phyloP scores from a whole-genome alignment of 768 basidiomycete species.

The Nidularia pulvinata region DNA sequence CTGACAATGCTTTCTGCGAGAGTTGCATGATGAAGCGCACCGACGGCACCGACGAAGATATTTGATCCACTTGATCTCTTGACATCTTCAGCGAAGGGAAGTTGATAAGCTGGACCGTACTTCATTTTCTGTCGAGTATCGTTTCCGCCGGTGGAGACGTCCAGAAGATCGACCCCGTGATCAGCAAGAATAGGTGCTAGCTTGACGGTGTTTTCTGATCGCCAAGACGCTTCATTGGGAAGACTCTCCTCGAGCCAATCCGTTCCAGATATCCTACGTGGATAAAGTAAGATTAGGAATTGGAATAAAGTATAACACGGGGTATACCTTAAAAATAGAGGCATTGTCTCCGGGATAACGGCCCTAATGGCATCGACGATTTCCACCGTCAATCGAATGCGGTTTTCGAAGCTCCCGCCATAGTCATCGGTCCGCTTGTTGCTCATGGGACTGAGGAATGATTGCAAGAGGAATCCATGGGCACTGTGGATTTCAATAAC shows the following conservation, averaged over 20 bases:
- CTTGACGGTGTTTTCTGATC: conserved; percentile 62
- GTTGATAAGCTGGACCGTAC: conserved; percentile 47
- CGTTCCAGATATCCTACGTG: too few relatives aligned
- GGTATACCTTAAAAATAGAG: conserved; percentile 75
- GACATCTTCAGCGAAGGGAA: too few relatives aligned
- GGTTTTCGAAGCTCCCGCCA: conserved; percentile 72
- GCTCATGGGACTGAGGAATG: conserved; percentile 63
- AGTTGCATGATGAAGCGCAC: conserved; percentile 57
- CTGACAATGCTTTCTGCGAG: conserved; percentile 60
- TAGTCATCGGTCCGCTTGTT: too few relatives aligned
- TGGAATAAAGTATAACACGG: too few relatives aligned
- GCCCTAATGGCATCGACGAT: conserved; percentile 63
- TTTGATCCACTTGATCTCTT: conserved; percentile 33
- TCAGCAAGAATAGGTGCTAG: conserved; percentile 58
- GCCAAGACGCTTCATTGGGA: conserved; percentile 64
- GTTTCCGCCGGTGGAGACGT: conserved; percentile 69
- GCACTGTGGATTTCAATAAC: too few relatives aligned
- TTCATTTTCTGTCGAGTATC: conserved; percentile 36
- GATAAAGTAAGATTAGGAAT: too few relatives aligned
- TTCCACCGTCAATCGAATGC: conserved; percentile 60
- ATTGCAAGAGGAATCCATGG: conserved; percentile 58
- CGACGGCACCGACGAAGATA: conserved; percentile 45
- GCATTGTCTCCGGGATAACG: conserved; percentile 58
- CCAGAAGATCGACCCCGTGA: conserved; percentile 75
- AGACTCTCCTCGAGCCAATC: conserved; percentile 69